Evolutionary conservation across 2,329 filamentous ascomycete genomes (phyloP).

Genomic region (Beauveria varroae): DNA sequence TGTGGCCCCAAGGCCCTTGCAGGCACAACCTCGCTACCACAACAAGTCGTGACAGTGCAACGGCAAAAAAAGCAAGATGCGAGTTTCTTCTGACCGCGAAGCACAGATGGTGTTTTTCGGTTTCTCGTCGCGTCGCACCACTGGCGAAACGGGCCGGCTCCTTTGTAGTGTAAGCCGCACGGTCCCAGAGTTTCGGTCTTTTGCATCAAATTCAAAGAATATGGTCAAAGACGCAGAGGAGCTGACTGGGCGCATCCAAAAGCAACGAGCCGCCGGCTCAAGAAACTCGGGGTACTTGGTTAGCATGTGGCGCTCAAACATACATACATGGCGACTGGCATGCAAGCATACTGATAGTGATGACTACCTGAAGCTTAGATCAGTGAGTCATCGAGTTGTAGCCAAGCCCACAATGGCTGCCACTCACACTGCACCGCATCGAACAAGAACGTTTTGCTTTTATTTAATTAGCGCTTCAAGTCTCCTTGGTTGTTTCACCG

Average conservation of each 20-base stretch:
- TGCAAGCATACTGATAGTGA: background rate
- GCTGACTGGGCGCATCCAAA: background rate
- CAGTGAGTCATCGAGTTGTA: conserved; percentile 1
- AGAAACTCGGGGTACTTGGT: background rate
- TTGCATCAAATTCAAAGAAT: no score
- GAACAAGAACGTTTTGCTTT: background rate
- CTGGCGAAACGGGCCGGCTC: no score
- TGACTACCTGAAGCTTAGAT: background rate
- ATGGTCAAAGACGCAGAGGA: background rate
- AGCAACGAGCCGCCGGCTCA: background rate
- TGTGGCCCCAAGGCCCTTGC: background rate
- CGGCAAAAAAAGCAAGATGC: background rate
- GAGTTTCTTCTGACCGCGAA: no score
- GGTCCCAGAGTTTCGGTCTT: no score
- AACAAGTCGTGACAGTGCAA: background rate
- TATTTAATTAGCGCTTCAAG: background rate
- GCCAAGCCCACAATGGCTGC: conserved; percentile 7
- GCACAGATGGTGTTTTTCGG: no score
- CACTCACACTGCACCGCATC: background rate
- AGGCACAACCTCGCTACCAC: background rate
- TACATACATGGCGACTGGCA: background rate
- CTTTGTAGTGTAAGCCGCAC: no score
- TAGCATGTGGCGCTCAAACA: background rate
- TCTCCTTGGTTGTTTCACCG: conserved; percentile 5
- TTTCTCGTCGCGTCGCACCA: no score